Conservation (phyloP, 306 rosid species). For the Cucumis hystrix region DNA sequence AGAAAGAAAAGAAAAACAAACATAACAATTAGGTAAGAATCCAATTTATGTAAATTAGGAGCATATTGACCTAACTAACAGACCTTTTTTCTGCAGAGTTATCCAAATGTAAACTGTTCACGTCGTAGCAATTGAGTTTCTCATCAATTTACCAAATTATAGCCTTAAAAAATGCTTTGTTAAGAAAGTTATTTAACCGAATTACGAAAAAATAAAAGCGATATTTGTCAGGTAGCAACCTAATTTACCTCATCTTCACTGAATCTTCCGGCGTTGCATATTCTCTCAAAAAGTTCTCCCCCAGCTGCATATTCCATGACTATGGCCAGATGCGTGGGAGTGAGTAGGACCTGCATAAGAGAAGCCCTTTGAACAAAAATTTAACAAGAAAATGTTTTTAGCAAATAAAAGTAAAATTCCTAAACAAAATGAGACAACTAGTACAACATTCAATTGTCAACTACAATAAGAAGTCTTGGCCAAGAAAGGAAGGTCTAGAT, state of each 20-base stretch:
- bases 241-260: slow-evolving; percentile 80
- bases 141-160: neutral
- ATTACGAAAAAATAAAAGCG: neutral
- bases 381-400: neutral
- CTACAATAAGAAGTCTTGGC: neutral
- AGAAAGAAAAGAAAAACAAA: neutral
- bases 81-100: neutral
- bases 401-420: neutral
- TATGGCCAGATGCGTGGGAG: slow-evolving; percentile 83
- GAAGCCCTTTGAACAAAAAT: neutral
- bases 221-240: neutral
- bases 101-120: neutral
- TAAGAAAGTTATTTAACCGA: neutral
- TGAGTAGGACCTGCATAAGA: slow-evolving; percentile 47
- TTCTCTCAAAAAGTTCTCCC: slow-evolving; percentile 91
- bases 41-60: neutral
- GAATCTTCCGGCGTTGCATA: slow-evolving; percentile 94
- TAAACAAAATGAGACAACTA: neutral
- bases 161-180: neutral
- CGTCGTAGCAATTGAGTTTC: neutral
- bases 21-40: neutral
- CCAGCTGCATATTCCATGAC: slow-evolving; percentile 98
- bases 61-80: neutral
- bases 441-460: neutral
- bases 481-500: neutral